Evolutionary conservation across 805 yeast species (phyloP).

Genomic region (Lipomyces kockii): DNA sequence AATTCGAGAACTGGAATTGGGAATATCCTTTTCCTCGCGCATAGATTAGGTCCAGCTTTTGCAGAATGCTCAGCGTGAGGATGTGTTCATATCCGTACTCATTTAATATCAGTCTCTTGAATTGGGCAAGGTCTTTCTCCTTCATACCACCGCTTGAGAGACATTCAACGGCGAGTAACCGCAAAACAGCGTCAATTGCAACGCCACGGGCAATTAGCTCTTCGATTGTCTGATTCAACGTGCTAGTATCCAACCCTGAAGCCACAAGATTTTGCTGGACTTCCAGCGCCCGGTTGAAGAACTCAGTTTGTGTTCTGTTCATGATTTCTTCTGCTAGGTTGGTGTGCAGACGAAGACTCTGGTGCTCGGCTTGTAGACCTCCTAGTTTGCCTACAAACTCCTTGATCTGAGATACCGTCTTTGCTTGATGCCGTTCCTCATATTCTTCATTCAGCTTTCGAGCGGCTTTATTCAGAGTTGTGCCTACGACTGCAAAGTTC

Average conservation of each 20-base stretch:
- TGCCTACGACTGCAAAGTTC: slow-evolving; percentile 82
- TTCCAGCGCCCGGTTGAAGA: slow-evolving; percentile 55
- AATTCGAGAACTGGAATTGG: slow-evolving; percentile 53
- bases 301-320: slow-evolving; percentile 35
- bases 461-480: slow-evolving; percentile 70
- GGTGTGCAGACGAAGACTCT: slow-evolving; percentile 61
- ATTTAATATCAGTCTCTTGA: slow-evolving; percentile 62
- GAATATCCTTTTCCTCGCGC: slow-evolving; percentile 38
- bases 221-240: slow-evolving; percentile 49
- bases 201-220: slow-evolving; percentile 57
- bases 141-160: slow-evolving; percentile 70
- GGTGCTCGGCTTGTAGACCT: slow-evolving; percentile 68
- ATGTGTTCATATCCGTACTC: slow-evolving; percentile 66
- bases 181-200: slow-evolving; percentile 52
- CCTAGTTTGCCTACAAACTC: slow-evolving; percentile 72
- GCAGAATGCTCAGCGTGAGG: slow-evolving; percentile 54
- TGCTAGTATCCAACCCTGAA: slow-evolving; percentile 52
- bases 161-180: slow-evolving; percentile 62
- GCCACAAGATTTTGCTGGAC: slow-evolving; percentile 74
- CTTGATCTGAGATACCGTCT: slow-evolving; percentile 67
- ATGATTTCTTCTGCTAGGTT: slow-evolving; percentile 37
- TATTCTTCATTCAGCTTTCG: slow-evolving; percentile 69
- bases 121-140: slow-evolving; percentile 60
- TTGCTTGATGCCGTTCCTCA: slow-evolving; percentile 61
- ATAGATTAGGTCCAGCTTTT: slow-evolving; percentile 55